Evolutionary conservation across 208 protist genomes (phyloP).

Genomic region (Wallacemonas sp.): DNA sequence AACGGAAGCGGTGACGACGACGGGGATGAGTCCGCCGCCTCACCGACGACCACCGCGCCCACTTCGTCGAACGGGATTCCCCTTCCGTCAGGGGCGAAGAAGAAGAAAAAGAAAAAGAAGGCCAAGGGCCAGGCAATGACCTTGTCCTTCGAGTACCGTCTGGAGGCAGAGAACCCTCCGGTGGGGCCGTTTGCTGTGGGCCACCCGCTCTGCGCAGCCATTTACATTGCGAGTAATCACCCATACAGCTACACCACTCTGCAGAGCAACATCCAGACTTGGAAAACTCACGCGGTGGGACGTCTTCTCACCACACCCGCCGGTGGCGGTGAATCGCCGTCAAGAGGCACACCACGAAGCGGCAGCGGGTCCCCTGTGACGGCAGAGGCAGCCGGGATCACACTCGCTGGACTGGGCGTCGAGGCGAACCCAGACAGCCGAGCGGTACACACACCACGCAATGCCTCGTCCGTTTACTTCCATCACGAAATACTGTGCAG

Average conservation of each 20-base stretch:
- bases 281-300: conserved; percentile 26
- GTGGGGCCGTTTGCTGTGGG: conserved; percentile 46
- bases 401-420: neutral
- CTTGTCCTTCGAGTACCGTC: conserved; percentile 74
- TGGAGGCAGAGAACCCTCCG: conserved; percentile 49
- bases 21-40: conserved; percentile 14
- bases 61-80: conserved; percentile 13
- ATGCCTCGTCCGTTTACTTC: conserved; percentile 61
- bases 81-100: conserved; percentile 14
- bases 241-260: conserved; percentile 86
- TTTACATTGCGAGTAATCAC: conserved; percentile 92
- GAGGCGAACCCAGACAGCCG: neutral
- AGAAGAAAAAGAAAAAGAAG: conserved; percentile 43
- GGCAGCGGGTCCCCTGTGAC: neutral
- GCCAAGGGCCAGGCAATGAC: conserved; percentile 75
- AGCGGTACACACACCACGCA: neutral
- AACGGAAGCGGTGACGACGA: conserved; percentile 13
- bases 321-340: neutral
- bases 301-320: neutral
- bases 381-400: neutral
- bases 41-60: conserved; percentile 13
- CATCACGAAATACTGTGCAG: conserved; percentile 85
- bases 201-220: conserved; percentile 45
- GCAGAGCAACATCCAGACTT: conserved; percentile 59
- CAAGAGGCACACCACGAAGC: neutral